Conservation (phyloP, 768 basidiomycete genomes). For the Amanita molliuscula region DNA sequence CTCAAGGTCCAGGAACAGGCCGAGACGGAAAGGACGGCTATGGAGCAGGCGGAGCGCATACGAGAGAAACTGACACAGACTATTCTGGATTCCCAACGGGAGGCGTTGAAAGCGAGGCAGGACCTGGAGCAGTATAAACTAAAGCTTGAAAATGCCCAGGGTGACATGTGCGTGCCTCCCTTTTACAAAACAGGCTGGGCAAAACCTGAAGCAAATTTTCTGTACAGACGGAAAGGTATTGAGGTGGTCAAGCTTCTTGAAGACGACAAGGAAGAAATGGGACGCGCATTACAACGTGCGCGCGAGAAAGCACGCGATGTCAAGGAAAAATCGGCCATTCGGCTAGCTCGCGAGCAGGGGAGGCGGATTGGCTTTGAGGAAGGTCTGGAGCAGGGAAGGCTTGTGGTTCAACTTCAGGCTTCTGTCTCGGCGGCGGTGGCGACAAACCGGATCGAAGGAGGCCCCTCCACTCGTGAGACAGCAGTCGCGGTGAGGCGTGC, state of each 20-base stretch:
- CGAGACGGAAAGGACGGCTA: neutral
- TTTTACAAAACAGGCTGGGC: neutral
- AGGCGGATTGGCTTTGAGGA: slow-evolving; percentile 3
- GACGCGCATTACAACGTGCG: slow-evolving; percentile 1
- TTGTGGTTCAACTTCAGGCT: neutral
- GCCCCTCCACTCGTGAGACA: neutral
- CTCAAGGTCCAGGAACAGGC: slow-evolving; percentile 1
- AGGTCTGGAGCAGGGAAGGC: slow-evolving; percentile 2
- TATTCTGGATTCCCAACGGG: slow-evolving; percentile 3
- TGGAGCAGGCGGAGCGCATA: neutral
- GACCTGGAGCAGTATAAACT: slow-evolving; percentile 5
- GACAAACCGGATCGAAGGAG: neutral
- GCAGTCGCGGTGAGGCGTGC: neutral
- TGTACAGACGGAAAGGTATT: neutral
- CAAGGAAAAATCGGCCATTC: slow-evolving; percentile 2
- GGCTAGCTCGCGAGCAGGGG: slow-evolving; percentile 5
- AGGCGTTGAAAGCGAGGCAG: slow-evolving; percentile 1
- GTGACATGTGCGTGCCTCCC: slow-evolving; percentile 1
- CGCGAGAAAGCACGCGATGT: slow-evolving; percentile 1
- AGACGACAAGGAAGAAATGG: slow-evolving; percentile 6
- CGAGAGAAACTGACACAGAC: slow-evolving; percentile 5
- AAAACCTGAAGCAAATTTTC: neutral
- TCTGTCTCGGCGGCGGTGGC: neutral
- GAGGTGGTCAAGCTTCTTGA: slow-evolving; percentile 1
- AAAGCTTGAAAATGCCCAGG: slow-evolving; percentile 4